Evolutionary conservation across 2,329 filamentous ascomycete species (phyloP), one percentile per base, ranked within the genome.

Genomic region (Hymenoscyphus salicellus): DNA sequence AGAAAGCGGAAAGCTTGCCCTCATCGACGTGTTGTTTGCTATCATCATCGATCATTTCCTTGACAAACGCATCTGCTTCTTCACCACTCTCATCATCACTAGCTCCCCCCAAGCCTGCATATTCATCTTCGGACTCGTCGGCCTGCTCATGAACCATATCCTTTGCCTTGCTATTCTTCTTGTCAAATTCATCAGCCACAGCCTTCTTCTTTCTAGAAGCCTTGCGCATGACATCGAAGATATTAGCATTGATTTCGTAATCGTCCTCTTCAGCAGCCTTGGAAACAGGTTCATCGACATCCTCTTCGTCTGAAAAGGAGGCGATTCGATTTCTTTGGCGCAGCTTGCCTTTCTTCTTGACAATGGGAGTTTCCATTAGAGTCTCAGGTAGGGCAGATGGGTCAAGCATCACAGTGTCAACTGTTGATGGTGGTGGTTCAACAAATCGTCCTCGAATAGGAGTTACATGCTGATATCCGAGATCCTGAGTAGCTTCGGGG

Each of bases 51-150:
- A 99, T 97, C 86, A 99, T 96, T 68, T 92, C 88, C 71, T 90
- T 86, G 68, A 95, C 86, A 7, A 90, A 83, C 33, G 88, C 88
- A 64, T 91, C 87, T 41, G 89, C 90, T 65, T 91, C 86, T 65
- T 93, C 90, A 55, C 85, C 89, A 55, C 87, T 89, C 69, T 94
- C 92, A 70, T 98, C 94, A 66, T 94, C 93, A 77, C 93, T 94
- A 11, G 82, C 89, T 68, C 95, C 95, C 70, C 95, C 95, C 10
- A 99, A 82, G 4, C 95, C 95, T 46, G 93, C 94, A 76, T 98
- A 99, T 77, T 99, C 95, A 75, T 99, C 95, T 75, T 99, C 96
- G 0, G 95, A 99, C 78, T 99, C 95, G 72, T 97, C 92, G 66
- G 95, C 94, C 75, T 96, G 93, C 70, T 97, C 95, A 69, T 98